Percentiles rank a stretch among this genome's conserved stretches.
Conservation (phyloP, 2,329 filamentous ascomycete species). For the Akanthomyces lecanii region DNA sequence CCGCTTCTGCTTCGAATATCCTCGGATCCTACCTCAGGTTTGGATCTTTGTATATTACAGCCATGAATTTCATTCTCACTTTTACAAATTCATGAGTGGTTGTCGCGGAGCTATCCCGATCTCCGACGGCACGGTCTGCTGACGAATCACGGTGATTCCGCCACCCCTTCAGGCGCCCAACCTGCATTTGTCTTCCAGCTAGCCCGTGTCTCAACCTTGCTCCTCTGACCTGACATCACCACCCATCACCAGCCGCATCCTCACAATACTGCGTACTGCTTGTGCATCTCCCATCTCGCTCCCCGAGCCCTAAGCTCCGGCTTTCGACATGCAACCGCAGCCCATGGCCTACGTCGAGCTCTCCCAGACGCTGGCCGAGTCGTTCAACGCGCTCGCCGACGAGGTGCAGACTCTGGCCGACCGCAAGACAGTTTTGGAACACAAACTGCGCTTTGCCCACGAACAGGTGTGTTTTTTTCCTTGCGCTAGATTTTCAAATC, state of each 20-base stretch:
- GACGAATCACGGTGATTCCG: constrained; percentile 15
- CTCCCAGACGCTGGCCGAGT: constrained; percentile 57
- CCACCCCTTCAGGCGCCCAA: background rate
- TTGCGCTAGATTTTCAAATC: background rate
- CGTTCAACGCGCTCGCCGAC: constrained; percentile 61
- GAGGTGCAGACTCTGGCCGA: constrained; percentile 61
- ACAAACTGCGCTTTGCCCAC: constrained; percentile 63
- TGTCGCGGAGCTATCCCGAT: constrained; percentile 18
- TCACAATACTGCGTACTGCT: background rate
- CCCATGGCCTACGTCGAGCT: constrained; percentile 38
- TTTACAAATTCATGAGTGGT: constrained; percentile 7
- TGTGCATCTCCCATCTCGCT: background rate
- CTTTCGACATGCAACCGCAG: constrained; percentile 14
- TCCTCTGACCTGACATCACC: constrained; percentile 12
- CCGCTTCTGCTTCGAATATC: background rate
- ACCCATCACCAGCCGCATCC: constrained; percentile 1
- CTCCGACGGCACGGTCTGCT: constrained; percentile 15
- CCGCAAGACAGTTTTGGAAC: constrained; percentile 60
- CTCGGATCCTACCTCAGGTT: background rate
- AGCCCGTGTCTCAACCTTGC: background rate
- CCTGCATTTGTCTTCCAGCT: constrained; percentile 1
- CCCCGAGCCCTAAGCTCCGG: constrained; percentile 1
- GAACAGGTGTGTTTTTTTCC: constrained; percentile 52
- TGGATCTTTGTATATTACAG: background rate
- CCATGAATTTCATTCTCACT: background rate